phyloP scores from a whole-genome alignment of 129 eudicot species.

The Flaveria sonorensis region DNA sequence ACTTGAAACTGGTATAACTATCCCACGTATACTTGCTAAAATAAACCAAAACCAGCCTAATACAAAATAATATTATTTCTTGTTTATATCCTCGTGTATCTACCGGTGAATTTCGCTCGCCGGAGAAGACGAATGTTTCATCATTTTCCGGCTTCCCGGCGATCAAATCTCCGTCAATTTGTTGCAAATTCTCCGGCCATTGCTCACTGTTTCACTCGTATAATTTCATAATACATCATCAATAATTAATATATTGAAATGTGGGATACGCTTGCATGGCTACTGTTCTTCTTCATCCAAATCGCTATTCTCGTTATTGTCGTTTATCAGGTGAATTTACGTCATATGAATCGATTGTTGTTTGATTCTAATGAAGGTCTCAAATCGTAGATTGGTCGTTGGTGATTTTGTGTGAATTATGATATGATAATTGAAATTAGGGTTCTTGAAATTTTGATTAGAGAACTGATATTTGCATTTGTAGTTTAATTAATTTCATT shows the following conservation, averaged over 20 bases:
- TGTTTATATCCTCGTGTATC: background rate
- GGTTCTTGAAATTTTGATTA: background rate
- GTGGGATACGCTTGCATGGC: conserved; percentile 36
- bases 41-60: too few species aligned
- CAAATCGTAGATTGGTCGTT: too few species aligned
- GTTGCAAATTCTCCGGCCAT: background rate
- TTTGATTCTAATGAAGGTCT: background rate
- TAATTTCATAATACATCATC: background rate
- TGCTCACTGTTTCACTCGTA: too few species aligned
- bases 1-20: too few species aligned
- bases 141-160: background rate
- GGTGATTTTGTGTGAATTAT: background rate
- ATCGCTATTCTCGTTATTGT: conserved; percentile 30
- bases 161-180: background rate
- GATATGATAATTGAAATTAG: background rate
- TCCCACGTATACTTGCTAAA: too few species aligned
- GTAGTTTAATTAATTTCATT: too few species aligned
- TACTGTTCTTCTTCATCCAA: conserved; percentile 33
- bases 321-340: conserved; percentile 28
- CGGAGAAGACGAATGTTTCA: background rate
- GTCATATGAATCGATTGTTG: background rate
- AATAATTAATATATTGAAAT: conserved; percentile 14
- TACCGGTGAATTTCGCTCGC: background rate
- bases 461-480: background rate
- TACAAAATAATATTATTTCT: too few species aligned